Evolutionary conservation across 2,329 filamentous ascomycete genomes (phyloP).

Genomic region (Thyridium curvatum): DNA sequence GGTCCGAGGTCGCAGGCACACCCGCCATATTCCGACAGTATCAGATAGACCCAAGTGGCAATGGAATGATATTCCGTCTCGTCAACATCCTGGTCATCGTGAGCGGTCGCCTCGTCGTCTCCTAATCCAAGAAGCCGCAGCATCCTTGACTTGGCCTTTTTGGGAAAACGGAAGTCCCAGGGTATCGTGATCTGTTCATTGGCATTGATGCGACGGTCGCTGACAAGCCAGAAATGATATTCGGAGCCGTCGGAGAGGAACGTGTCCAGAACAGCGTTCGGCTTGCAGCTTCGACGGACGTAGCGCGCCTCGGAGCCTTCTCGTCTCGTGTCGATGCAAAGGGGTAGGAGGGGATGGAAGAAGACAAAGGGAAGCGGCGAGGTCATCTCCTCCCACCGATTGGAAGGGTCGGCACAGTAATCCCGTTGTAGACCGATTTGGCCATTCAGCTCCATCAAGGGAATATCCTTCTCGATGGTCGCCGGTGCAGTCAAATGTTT

Average conservation of each 20-base stretch:
- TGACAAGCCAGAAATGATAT: slow-evolving; percentile 91
- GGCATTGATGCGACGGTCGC: slow-evolving; percentile 65
- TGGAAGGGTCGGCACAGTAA: slow-evolving; percentile 61
- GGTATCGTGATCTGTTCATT: slow-evolving; percentile 57
- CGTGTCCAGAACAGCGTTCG: slow-evolving; percentile 84
- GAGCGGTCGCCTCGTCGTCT: slow-evolving; percentile 47
- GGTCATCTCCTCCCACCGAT: slow-evolving; percentile 61
- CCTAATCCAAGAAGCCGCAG: slow-evolving; percentile 54
- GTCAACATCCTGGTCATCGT: slow-evolving; percentile 48
- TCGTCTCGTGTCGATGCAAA: slow-evolving; percentile 87
- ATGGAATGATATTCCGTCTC: slow-evolving; percentile 56
- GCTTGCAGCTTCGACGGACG: slow-evolving; percentile 83
- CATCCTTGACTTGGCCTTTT: slow-evolving; percentile 45
- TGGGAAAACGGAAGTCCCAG: slow-evolving; percentile 63
- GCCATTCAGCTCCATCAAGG: slow-evolving; percentile 68
- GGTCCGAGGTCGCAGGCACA: slow-evolving; percentile 65
- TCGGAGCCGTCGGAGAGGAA: slow-evolving; percentile 72
- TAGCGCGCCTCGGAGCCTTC: slow-evolving; percentile 85
- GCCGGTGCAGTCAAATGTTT: slow-evolving; percentile 52
- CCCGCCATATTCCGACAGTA: slow-evolving; percentile 72
- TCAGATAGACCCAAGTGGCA: slow-evolving; percentile 58
- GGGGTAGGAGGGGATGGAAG: slow-evolving; percentile 80
- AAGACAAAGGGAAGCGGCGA: slow-evolving; percentile 70
- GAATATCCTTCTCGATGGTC: slow-evolving; percentile 49
- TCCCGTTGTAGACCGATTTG: slow-evolving; percentile 68